Percentiles rank a stretch among this genome's conserved stretches.
phyloP scores from a whole-genome alignment of 2,329 filamentous ascomycete genomes.

The Penicillium sclerotigenum region DNA sequence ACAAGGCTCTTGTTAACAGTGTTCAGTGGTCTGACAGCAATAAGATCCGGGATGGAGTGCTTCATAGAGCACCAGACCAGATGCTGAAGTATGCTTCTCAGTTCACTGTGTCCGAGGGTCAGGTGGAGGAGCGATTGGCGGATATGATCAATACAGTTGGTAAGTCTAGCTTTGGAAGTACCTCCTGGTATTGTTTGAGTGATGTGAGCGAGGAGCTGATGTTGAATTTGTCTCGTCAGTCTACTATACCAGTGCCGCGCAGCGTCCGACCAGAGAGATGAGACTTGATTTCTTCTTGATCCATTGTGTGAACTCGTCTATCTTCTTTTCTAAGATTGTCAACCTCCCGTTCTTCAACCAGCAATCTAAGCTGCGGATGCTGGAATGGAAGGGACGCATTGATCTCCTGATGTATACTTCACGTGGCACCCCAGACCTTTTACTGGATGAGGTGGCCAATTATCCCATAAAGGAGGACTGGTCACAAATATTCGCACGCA shows the following conservation, averaged over 20 bases:
- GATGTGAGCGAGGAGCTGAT: background rate
- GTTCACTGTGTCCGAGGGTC: conserved; percentile 55
- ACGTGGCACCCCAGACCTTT: conserved; percentile 60
- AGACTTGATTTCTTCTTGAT: conserved; percentile 84
- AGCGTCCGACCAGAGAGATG: conserved; percentile 60
- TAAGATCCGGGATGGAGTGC: conserved; percentile 66
- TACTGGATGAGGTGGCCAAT: conserved; percentile 55
- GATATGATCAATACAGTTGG: conserved; percentile 68
- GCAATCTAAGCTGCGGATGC: conserved; percentile 62
- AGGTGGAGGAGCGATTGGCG: conserved; percentile 56
- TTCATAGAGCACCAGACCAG: conserved; percentile 60
- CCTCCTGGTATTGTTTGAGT: background rate
- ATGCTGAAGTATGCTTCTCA: conserved; percentile 61
- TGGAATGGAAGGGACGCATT: conserved; percentile 77
- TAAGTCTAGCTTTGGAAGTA: conserved; percentile 26
- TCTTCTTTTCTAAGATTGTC: conserved; percentile 68
- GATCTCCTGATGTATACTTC: conserved; percentile 74
- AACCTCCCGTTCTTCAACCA: conserved; percentile 59
- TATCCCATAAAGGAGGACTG: conserved; percentile 57
- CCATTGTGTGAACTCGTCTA: conserved; percentile 72
- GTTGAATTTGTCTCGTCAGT: conserved; percentile 27
- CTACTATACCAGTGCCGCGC: conserved; percentile 60
- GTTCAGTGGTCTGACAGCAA: conserved; percentile 55
- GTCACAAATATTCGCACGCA: conserved; percentile 47
- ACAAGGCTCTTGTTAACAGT: conserved; percentile 57